A percentile compares a stretch with the other conserved stretches of the same genome.
Evolutionary conservation across 2,329 filamentous ascomycete genomes (phyloP).

Genomic region (Domatiomyces catenatus): DNA sequence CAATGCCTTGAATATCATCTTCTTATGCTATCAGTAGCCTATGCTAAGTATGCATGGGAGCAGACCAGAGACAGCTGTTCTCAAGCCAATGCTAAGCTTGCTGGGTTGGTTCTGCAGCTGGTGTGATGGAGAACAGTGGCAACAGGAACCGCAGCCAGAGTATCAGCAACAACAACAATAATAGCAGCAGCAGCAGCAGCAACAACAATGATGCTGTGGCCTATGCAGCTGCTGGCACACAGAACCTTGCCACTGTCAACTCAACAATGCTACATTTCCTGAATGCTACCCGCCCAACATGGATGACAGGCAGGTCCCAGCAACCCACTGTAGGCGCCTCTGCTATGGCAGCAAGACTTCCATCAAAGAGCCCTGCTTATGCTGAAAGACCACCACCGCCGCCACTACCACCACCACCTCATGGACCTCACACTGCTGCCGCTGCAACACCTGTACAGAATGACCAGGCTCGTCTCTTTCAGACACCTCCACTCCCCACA

Average conservation of each 20-base stretch:
- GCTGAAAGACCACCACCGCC: not conserved
- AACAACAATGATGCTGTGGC: not conserved
- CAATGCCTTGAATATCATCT: not conserved
- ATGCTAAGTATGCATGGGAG: not conserved
- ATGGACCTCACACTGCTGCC: not conserved
- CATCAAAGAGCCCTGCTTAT: not conserved
- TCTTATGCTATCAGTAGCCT: not conserved
- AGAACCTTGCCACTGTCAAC: conserved; percentile 18
- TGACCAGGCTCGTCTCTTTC: not conserved
- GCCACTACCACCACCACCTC: too few species aligned
- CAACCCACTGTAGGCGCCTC: not conserved
- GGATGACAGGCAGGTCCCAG: conserved; percentile 21
- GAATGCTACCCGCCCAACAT: conserved; percentile 24
- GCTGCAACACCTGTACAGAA: not conserved
- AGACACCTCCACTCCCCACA: not conserved
- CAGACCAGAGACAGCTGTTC: not conserved
- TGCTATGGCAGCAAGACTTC: not conserved
- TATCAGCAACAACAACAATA: too few species aligned
- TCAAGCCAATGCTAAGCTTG: not conserved
- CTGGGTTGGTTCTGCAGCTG: not conserved
- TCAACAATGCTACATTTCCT: conserved; percentile 27
- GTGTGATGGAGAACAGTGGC: not conserved
- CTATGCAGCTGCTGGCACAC: not conserved
- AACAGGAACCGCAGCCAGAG: not conserved
- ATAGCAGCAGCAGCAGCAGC: not conserved